Evolutionary conservation across 352 stramenopile genomes (phyloP), one percentile per base, ranked within the genome.

Genomic region (Phytophthora fragariaefolia): DNA sequence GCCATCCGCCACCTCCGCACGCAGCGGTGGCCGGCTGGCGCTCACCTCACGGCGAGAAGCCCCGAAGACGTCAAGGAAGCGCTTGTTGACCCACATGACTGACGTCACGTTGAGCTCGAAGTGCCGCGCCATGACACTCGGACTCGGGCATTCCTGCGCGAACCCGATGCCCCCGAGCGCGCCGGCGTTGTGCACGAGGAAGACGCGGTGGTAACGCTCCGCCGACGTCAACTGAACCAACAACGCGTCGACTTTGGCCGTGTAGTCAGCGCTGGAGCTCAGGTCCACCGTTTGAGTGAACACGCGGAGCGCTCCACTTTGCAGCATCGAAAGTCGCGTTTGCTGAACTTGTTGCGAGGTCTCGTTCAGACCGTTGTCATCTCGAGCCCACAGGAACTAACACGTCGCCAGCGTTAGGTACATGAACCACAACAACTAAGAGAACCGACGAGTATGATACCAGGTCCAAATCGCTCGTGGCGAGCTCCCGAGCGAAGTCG

Each of bases 71-170:
- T 89, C 71, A 10, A 92, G 60, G 49, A 92, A 90, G 22, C 79
- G 71, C 50, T 83, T 89, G 74, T 89, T 92, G 40, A 97, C 63
- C 83, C 82, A 95, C 40, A 88, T 70, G 17, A 88, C 74, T 24
- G 83, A 93, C 22, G 73, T 93, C 18, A 97, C 73, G 55, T 96
- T 96, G 42, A 97, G 70, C 49, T 96, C 76, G 59, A 87, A 86
- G 68, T 86, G 86, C 55, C 72, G 46, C 15, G 58, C 53, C 22
- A 91, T 63, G 65, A 76, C 69, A 47, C 61, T 66, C 28, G 71
- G 69, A 6, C 72, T 75, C 9, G 63, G 65, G 32, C 67, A 78
- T 57, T 90, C 82, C 26, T 87, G 73, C 50, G 71, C 70, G 47
- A 89, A 80, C 22, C 76, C 75, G 6, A 96, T 61, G n/a, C 76